Evolutionary conservation across 352 stramenopile species (phyloP).

Genomic region (Thraustochytrium striatum): DNA sequence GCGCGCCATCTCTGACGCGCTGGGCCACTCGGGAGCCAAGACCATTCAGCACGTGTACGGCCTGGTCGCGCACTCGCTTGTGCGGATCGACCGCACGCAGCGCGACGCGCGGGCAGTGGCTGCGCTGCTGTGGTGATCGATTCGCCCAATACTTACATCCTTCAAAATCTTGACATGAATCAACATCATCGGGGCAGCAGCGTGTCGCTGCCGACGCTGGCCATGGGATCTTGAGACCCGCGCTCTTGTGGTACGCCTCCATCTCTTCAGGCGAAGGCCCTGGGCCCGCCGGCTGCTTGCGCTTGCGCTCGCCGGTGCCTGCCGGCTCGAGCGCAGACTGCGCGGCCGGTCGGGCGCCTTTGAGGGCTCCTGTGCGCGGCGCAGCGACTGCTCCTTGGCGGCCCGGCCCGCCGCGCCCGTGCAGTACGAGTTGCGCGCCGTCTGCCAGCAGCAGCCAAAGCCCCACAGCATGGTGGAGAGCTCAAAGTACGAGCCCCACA

Average conservation of each 20-base stretch:
- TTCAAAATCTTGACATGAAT: not conserved
- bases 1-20: not conserved
- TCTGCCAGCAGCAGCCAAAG: conserved; percentile 71
- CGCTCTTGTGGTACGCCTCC: not conserved
- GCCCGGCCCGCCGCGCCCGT: conserved; percentile 49
- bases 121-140: not conserved
- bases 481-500: conserved; percentile 98
- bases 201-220: not conserved
- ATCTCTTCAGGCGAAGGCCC: too few species aligned
- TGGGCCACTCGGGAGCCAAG: conserved; percentile 18
- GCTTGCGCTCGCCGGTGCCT: not conserved
- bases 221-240: conserved; percentile 1
- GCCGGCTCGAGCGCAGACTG: not conserved
- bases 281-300: too few species aligned
- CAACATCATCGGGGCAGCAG: not conserved
- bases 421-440: conserved; percentile 44
- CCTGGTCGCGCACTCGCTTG: conserved; percentile 20
- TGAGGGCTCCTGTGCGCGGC: too few species aligned
- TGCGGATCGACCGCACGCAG: conserved; percentile 27
- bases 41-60: conserved; percentile 33
- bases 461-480: conserved; percentile 86
- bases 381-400: not conserved
- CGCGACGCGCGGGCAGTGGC: not conserved
- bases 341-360: too few species aligned
- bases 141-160: not conserved